Evolutionary conservation across 1,284 basidiomycete genomes (phyloP), one percentile per base, ranked within the genome.

Genomic region (Heterobasidion irregulare): DNA sequence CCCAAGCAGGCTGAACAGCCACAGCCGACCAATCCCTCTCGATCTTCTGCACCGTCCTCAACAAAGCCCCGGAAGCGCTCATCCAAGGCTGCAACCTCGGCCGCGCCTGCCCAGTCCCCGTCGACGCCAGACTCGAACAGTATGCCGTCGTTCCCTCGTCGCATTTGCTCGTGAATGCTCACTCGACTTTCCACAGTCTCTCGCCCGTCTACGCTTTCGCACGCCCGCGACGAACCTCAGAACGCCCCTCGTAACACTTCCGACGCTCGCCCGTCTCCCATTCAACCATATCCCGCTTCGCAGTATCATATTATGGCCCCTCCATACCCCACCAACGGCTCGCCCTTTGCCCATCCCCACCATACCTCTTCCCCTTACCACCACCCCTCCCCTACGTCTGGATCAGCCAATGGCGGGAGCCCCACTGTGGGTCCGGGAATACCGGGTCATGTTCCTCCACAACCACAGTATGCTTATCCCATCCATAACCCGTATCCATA

Each of bases 231-330:
- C 56, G 74, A 72, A 50, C 59, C 66, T 12, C 63, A 63, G 53
- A 41, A 41, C 59, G 67, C 70, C 32, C 58, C 56, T 59, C 60
- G 57, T 38, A 63, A 53, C 59, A 65, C 60, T 59, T 68, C 57
- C 59, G 69, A 61, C 68, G 68, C 63, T 73, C 75, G 64, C 70
- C 74, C 52, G 71, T 75, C 55, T 68, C 76, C 58, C 72, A 54
- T 77, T 53, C 80, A 80, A 65, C 76, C 79, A 38, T 79, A 80
- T 66, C 77, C 79, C 48, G 69, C 72, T 69, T 47, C 72, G 62
- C 45, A 53, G 60, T 60, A 52, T 65, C 69, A 76, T 59, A 74
- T 83, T 65, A 88, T 88, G 84, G 85, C 85, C 63, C 80, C 78
- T 9, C 66, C 74, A 60, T 86, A 70, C 54, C 68, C 69, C 19